Conservation (phyloP, 2,329 filamentous ascomycete genomes). For the Diplocarpon rosae region DNA sequence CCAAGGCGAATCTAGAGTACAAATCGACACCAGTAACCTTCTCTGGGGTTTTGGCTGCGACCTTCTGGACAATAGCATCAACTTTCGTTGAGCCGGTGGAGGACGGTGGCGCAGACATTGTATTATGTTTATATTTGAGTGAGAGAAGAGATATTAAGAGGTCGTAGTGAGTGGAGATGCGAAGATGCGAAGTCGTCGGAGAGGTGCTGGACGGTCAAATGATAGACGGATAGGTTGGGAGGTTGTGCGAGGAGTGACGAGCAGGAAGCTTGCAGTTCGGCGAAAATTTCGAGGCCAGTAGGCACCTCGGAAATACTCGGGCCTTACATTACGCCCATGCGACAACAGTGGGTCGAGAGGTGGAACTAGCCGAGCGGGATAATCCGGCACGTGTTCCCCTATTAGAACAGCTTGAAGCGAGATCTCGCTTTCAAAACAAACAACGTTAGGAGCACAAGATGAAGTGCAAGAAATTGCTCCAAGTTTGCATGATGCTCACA, state of each 20-base stretch:
- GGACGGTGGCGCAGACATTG: constrained; percentile 19
- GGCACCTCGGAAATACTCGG: neutral
- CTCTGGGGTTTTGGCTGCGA: constrained; percentile 26
- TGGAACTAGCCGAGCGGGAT: too few relatives aligned
- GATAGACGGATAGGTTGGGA: neutral
- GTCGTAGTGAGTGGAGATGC: constrained; percentile 19
- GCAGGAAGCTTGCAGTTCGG: neutral
- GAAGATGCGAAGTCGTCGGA: constrained; percentile 5
- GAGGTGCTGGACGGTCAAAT: constrained; percentile 5
- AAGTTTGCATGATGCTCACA: too few relatives aligned
- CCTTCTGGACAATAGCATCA: constrained; percentile 25
- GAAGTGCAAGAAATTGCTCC: neutral
- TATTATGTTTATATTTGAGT: constrained; percentile 11
- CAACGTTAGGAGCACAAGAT: neutral
- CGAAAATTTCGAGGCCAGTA: constrained; percentile 1
- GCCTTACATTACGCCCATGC: neutral
- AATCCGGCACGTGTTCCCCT: neutral
- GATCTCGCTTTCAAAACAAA: neutral
- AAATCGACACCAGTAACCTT: constrained; percentile 57
- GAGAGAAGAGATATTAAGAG: constrained; percentile 13
- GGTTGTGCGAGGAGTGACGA: neutral
- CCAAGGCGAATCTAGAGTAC: constrained; percentile 94
- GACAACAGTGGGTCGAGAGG: neutral
- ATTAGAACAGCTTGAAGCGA: neutral
- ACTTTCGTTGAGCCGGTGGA: constrained; percentile 26